Evolutionary conservation across 345 rosid species (phyloP).

Genomic region (Linum trigynum): DNA sequence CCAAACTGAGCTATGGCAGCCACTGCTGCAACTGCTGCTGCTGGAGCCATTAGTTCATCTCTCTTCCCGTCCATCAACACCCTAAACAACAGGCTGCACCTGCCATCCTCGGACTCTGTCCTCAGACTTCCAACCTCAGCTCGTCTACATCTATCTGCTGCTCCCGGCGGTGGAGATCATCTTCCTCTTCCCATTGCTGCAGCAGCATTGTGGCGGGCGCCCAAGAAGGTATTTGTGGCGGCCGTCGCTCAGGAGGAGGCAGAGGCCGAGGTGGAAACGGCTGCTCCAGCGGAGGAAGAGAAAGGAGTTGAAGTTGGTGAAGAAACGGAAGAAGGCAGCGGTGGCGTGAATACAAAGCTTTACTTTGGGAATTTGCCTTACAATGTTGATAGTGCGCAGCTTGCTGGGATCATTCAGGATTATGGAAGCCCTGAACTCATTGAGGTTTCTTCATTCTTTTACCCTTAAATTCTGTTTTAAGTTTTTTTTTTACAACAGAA

Average conservation of each 20-base stretch:
- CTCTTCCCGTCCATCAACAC: constrained; percentile 36
- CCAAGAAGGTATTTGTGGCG: constrained; percentile 32
- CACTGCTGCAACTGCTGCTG: constrained; percentile 26
- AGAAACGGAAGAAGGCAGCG: too few relatives aligned
- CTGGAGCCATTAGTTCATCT: constrained; percentile 24
- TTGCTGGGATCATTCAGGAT: too few relatives aligned
- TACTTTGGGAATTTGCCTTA: too few relatives aligned
- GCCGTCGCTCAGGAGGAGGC: constrained; percentile 40
- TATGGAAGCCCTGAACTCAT: too few relatives aligned
- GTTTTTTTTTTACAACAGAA: too few relatives aligned
- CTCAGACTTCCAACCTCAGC: constrained; percentile 15
- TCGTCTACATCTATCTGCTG: constrained; percentile 8
- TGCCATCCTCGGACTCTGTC: constrained; percentile 6
- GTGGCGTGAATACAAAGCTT: too few relatives aligned
- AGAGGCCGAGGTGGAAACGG: too few relatives aligned
- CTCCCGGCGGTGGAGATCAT: constrained; percentile 7
- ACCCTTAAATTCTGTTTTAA: too few relatives aligned
- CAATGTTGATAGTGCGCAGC: too few relatives aligned
- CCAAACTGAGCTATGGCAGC: constrained; percentile 16
- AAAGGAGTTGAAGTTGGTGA: too few relatives aligned
- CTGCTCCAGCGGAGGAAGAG: too few relatives aligned
- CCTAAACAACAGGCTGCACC: constrained; percentile 16
- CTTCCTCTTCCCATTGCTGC: not conserved
- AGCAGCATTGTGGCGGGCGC: constrained; percentile 17
- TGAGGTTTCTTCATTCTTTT: too few relatives aligned